Evolutionary conservation across 805 yeast species (phyloP).

Genomic region (Kurtzmaniella cleridarum): DNA sequence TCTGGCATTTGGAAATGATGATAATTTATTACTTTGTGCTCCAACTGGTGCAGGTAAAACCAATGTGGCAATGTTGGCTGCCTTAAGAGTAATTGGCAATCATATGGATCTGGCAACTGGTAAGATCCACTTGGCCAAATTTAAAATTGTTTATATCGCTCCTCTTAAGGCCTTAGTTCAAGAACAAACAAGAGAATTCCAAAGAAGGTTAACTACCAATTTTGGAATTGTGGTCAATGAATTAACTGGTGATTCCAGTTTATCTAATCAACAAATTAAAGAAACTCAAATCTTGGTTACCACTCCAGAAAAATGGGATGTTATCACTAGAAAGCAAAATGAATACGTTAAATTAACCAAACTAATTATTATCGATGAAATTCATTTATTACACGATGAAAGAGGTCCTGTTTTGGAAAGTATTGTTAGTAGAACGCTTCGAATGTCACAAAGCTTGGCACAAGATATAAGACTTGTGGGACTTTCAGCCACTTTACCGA

Average conservation of each 20-base stretch:
- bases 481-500: conserved; percentile 89
- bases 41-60: conserved; percentile 99
- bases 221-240: conserved; percentile 75
- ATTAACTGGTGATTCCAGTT: conserved; percentile 82
- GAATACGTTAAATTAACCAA: conserved; percentile 61
- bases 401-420: conserved; percentile 94
- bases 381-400: conserved; percentile 86
- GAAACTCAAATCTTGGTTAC: conserved; percentile 83
- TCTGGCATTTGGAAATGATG: conserved; percentile 65
- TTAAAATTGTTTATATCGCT: conserved; percentile 84
- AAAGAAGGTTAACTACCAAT: conserved; percentile 52
- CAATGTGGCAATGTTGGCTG: conserved; percentile 85
- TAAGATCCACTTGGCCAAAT: conserved; percentile 45
- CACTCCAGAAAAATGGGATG: conserved; percentile 98
- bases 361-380: conserved; percentile 82
- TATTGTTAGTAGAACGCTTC: conserved; percentile 70
- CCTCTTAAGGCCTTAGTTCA: conserved; percentile 94
- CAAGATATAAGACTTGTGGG: conserved; percentile 69
- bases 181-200: conserved; percentile 86
- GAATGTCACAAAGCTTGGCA: conserved; percentile 39
- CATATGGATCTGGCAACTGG: conserved; percentile 44
- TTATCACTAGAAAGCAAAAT: conserved; percentile 81
- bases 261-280: conserved; percentile 68
- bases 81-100: conserved; percentile 56
- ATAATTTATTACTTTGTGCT: conserved; percentile 81